Base-by-base conservation (phyloP, 2,329 filamentous ascomycete genomes). In the Epichloe glyceriae region DNA sequence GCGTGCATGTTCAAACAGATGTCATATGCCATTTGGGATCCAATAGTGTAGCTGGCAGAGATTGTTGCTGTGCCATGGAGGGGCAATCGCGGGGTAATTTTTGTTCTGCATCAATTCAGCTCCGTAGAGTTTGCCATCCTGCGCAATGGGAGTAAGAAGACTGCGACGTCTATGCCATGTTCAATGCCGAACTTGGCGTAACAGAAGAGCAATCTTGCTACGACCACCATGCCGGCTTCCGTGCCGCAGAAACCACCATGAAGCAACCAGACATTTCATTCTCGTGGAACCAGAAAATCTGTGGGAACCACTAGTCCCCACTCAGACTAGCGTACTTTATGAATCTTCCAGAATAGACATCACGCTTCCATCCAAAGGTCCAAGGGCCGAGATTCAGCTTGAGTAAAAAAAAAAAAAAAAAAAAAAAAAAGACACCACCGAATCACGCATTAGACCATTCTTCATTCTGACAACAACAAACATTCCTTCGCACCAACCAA, bases 261-360 rank as follows among this genome's bases (percentile, higher is more conserved):
- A 30, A 30, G 8, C 30, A 30, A 30, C 26, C 8, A 30, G 8
- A 30, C 26, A 30, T 30, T 30, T 30, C 8, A 30, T 11, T 11
- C 10, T 30, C 26, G 8, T 4, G 17, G 30, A 11, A 11, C 19
- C 30, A 6, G 22, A 34, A 41, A 41, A 41, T 35, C 37, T 34
- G 22, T 20, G 37, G 4, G 30, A 39, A 6, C 20, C 56, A 56
- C 65, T 67, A 68, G 53, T 40, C 47, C 20, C 15, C 2, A 55
- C 63, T 22, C 2, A 54, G 58, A 46, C 35, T 63, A 60, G 58
- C 14, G 57, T 44, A 35, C 20, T 47, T 49, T 20, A n/a, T 69
- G 68, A 70, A 70, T 60, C 59, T 70, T 70, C 67, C 63, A 70
- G 67, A 70, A 70, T 46, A 55, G 60, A 59, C 62, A 60, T 60